phyloP scores from a whole-genome alignment of 164 flowering plant genomes.

The Chloranthus sessilifolius region DNA sequence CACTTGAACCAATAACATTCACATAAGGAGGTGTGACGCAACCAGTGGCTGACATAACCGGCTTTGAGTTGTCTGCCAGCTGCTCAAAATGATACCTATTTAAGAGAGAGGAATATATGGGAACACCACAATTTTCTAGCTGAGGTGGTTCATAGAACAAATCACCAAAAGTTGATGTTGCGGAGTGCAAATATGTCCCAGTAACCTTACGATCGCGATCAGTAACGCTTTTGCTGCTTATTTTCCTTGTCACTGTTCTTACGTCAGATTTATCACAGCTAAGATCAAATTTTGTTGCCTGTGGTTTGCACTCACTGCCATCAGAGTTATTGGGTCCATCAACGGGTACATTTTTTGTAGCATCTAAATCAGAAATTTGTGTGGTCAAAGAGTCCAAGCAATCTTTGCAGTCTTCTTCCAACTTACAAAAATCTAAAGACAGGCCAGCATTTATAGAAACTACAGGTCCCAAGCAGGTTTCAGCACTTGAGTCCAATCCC shows the following conservation, averaged over 20 bases:
- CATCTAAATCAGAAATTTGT: slow-evolving; percentile 19
- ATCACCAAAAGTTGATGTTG: slow-evolving; percentile 36
- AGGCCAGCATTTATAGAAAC: slow-evolving; percentile 3
- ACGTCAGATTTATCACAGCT: slow-evolving; percentile 26
- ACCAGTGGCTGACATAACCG: slow-evolving; percentile 35
- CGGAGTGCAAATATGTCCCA: slow-evolving; percentile 25
- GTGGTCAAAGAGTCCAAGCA: slow-evolving; percentile 22
- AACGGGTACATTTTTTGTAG: slow-evolving; percentile 23
- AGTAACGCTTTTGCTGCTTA: slow-evolving; percentile 11
- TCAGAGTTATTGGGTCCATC: slow-evolving; percentile 39
- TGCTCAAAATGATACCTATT: slow-evolving; percentile 14
- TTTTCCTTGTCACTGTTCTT: slow-evolving; percentile 19
- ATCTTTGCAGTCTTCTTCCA: slow-evolving; percentile 39
- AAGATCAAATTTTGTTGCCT: slow-evolving; percentile 23
- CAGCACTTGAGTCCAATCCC: slow-evolving; percentile 39
- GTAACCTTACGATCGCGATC: slow-evolving; percentile 23
- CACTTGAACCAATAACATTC: slow-evolving; percentile 26
- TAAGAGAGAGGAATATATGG: slow-evolving; percentile 25
- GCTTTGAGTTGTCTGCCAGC: slow-evolving; percentile 25
- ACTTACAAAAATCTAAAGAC: slow-evolving; percentile 30
- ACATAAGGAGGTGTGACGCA: slow-evolving; percentile 66
- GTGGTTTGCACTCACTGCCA: slow-evolving; percentile 22
- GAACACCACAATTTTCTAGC: slow-evolving; percentile 20
- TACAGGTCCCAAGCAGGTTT: slow-evolving; percentile 32
- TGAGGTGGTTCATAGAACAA: slow-evolving; percentile 48